Evolutionary conservation across 1,284 basidiomycete genomes (phyloP).

Genomic region (Flammula alnicola): DNA sequence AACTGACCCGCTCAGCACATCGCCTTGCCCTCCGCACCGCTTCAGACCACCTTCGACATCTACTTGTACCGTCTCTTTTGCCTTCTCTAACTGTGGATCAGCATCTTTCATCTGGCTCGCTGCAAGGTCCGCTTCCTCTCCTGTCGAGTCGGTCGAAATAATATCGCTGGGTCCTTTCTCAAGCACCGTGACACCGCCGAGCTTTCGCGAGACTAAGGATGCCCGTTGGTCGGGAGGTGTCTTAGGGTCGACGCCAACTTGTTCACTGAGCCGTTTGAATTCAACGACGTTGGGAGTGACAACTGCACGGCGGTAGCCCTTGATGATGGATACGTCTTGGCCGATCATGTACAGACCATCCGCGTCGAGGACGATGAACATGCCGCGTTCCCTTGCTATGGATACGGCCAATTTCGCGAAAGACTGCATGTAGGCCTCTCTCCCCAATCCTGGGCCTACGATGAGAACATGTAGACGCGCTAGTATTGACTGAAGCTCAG

Average conservation of each 20-base stretch:
- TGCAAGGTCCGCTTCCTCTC: conserved; percentile 45
- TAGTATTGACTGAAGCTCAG: conserved; percentile 73
- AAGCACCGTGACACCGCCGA: conserved; percentile 91
- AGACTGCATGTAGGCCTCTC: conserved; percentile 88
- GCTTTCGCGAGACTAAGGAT: conserved; percentile 64
- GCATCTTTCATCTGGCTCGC: conserved; percentile 44
- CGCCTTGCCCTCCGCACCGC: conserved; percentile 95
- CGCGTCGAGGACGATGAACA: conserved; percentile 94
- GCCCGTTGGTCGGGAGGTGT: conserved; percentile 56
- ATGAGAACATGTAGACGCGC: conserved; percentile 90
- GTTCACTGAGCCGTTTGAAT: conserved; percentile 84
- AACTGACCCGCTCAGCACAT: conserved; percentile 87
- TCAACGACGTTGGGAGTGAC: conserved; percentile 96
- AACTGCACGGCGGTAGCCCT: conserved; percentile 81
- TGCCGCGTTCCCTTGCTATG: conserved; percentile 58
- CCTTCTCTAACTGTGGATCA: conserved; percentile 45
- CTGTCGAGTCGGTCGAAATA: conserved; percentile 68
- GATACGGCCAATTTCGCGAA: conserved; percentile 66
- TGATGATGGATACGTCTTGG: conserved; percentile 74
- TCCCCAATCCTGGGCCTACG: conserved; percentile 91
- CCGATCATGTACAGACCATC: conserved; percentile 86
- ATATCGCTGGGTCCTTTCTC: conserved; percentile 86
- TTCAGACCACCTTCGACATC: conserved; percentile 84
- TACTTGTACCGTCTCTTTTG: conserved; percentile 65
- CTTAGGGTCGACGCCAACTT: conserved; percentile 63